phyloP scores from a whole-genome alignment of 495 filamentous ascomycete species.

The Trichoderma asperelloides region DNA sequence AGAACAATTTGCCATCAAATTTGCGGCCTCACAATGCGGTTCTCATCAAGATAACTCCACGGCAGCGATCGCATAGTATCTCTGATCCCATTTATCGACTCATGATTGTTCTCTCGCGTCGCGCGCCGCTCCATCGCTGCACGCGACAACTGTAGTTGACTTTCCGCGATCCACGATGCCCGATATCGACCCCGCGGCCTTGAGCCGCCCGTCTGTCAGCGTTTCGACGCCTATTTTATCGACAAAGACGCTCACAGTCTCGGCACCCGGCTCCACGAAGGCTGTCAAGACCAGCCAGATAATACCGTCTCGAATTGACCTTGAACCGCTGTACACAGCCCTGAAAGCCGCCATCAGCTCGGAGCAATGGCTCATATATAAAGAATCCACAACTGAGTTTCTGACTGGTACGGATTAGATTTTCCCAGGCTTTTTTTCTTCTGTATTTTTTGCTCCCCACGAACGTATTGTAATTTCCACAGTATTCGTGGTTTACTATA shows the following conservation, averaged over 20 bases:
- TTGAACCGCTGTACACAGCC: slow-evolving; percentile 81
- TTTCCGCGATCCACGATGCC: slow-evolving; percentile 44
- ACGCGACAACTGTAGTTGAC: slow-evolving; percentile 27
- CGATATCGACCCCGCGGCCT: slow-evolving; percentile 75
- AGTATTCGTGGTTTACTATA: slow-evolving; percentile 12
- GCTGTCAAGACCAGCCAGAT: slow-evolving; percentile 57
- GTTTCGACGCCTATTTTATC: slow-evolving; percentile 52
- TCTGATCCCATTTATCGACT: slow-evolving; percentile 22
- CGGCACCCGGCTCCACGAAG: slow-evolving; percentile 48
- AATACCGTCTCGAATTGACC: slow-evolving; percentile 67
- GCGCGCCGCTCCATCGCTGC: slow-evolving; percentile 31
- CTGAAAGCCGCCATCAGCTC: slow-evolving; percentile 68
- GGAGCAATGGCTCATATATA: slow-evolving; percentile 84
- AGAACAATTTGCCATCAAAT: slow-evolving; percentile 19
- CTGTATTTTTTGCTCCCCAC: slow-evolving; percentile 7
- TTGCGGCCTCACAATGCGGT: slow-evolving; percentile 22
- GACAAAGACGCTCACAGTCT: slow-evolving; percentile 52
- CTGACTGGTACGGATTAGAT: slow-evolving; percentile 54
- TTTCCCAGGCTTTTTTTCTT: slow-evolving; percentile 11
- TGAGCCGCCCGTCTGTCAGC: slow-evolving; percentile 59
- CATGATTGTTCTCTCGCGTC: slow-evolving; percentile 31
- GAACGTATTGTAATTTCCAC: slow-evolving; percentile 8
- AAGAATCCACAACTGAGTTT: slow-evolving; percentile 71
- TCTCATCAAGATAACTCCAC: slow-evolving; percentile 28
- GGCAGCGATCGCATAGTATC: slow-evolving; percentile 31